These are phyloP conservation scores for Ambrosiella cleistominuta DNA, from an alignment of 2,329 filamentous ascomycete genomes.

Conservation along the genomic window DNA sequence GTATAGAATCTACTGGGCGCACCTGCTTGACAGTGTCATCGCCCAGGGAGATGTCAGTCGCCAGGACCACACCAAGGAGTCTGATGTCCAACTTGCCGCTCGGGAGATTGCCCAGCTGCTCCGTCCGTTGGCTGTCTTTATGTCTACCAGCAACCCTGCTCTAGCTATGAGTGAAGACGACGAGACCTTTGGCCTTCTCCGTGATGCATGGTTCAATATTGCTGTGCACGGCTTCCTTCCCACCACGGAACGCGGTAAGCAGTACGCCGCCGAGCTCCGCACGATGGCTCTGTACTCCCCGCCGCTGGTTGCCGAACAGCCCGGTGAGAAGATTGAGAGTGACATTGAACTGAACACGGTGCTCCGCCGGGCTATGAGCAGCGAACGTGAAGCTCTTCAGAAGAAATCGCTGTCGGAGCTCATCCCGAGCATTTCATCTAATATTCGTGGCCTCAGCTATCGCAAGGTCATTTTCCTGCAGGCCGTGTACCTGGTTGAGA, in stretches of 20 bases:
- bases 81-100: conserved; percentile 66
- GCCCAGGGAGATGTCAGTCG: conserved; percentile 78
- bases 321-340: conserved; percentile 79
- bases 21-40: conserved; percentile 72
- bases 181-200: conserved; percentile 53
- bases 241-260: conserved; percentile 53
- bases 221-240: conserved; percentile 80
- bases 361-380: conserved; percentile 66
- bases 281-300: conserved; percentile 75
- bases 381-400: conserved; percentile 60
- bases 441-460: conserved; percentile 72
- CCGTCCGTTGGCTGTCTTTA: conserved; percentile 70
- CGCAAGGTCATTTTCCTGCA: conserved; percentile 85
- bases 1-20: conserved; percentile 67
- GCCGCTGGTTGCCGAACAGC: conserved; percentile 72
- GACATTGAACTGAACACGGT: conserved; percentile 95
- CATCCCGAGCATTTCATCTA: conserved; percentile 56
- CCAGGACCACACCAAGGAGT: conserved; percentile 52
- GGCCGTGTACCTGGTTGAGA: conserved; percentile 77
- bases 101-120: conserved; percentile 77
- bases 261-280: conserved; percentile 59
- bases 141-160: conserved; percentile 45
- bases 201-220: conserved; percentile 97
- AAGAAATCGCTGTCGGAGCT: conserved; percentile 61
- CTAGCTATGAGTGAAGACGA: conserved; percentile 36